These are phyloP conservation scores for Colletotrichum incanum DNA, from an alignment of 2,329 filamentous ascomycete genomes.

Conservation along the genomic window DNA sequence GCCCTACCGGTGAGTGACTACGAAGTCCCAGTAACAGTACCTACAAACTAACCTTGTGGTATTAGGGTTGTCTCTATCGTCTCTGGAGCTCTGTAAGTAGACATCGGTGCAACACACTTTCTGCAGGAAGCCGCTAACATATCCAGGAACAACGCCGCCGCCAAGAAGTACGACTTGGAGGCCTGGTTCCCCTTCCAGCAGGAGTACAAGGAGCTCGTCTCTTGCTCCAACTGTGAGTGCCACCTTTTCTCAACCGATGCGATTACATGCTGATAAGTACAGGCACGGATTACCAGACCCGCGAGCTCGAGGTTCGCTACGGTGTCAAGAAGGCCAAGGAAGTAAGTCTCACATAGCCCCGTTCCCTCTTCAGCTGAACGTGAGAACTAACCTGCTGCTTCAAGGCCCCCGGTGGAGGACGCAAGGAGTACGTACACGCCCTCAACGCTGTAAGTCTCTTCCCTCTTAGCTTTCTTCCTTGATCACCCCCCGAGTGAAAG, in stretches of 20 bases:
- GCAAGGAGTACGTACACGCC: conserved; percentile 96
- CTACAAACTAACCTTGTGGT: background rate
- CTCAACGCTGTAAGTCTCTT: conserved; percentile 74
- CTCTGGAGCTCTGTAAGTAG: conserved; percentile 80
- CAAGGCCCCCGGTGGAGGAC: conserved; percentile 44
- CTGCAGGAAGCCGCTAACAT: background rate
- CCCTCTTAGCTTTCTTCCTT: conserved; percentile 65
- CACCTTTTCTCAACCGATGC: conserved; percentile 67
- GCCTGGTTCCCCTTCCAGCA: conserved; percentile 97
- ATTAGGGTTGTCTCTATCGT: conserved; percentile 85
- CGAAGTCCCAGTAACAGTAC: background rate
- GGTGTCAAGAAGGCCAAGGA: conserved; percentile 77
- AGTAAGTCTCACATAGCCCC: background rate
- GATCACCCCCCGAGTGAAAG: background rate
- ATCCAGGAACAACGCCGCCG: conserved; percentile 69
- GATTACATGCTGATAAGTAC: background rate
- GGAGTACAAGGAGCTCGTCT: conserved; percentile 98
- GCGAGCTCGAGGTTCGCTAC: conserved; percentile 93
- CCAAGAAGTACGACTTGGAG: conserved; percentile 97
- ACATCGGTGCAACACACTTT: too few relatives aligned
- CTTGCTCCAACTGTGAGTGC: conserved; percentile 86
- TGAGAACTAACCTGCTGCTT: conserved; percentile 3
- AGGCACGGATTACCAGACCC: conserved; percentile 77
- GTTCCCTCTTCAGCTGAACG: background rate
- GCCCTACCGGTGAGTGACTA: conserved; percentile 76